Conservation (phyloP, 495 filamentous ascomycete species). For the Hyaloscypha hepaticicola region DNA sequence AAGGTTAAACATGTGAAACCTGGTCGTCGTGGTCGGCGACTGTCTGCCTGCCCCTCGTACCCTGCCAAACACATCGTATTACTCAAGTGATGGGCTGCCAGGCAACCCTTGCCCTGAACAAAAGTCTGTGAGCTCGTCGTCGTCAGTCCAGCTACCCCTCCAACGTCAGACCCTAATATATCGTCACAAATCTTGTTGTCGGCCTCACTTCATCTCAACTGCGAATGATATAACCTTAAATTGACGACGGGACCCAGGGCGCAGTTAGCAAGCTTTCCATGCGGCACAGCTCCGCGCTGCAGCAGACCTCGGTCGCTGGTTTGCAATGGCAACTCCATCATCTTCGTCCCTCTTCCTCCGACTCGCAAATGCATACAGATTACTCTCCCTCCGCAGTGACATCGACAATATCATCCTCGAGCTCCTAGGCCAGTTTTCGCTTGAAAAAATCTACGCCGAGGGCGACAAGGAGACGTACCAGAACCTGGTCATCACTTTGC, state of each 20-base stretch:
- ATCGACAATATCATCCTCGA: constrained; percentile 40
- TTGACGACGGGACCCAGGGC: neutral
- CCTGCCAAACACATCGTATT: no score
- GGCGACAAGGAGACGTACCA: constrained; percentile 33
- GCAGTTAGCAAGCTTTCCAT: neutral
- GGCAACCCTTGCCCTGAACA: neutral
- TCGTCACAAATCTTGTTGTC: no score
- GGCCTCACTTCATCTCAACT: neutral
- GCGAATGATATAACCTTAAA: neutral
- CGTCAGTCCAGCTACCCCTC: neutral
- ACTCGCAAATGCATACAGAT: constrained; percentile 34
- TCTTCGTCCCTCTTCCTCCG: constrained; percentile 39
- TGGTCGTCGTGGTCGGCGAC: neutral
- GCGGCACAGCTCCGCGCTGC: constrained; percentile 1
- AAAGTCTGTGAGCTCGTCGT: neutral
- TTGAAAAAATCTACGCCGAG: constrained; percentile 40
- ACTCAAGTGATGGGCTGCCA: no score
- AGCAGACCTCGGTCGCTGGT: constrained; percentile 8
- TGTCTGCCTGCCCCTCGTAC: neutral
- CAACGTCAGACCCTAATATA: neutral
- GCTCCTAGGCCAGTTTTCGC: constrained; percentile 39
- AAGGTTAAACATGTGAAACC: constrained; percentile 12
- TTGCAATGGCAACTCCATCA: constrained; percentile 34
- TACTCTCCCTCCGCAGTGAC: constrained; percentile 38
- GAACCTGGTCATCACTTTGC: constrained; percentile 32